Evolutionary conservation across 768 basidiomycete genomes (phyloP), one percentile per base, ranked within the genome.

Genomic region (Phlegmacium glaucopus): DNA sequence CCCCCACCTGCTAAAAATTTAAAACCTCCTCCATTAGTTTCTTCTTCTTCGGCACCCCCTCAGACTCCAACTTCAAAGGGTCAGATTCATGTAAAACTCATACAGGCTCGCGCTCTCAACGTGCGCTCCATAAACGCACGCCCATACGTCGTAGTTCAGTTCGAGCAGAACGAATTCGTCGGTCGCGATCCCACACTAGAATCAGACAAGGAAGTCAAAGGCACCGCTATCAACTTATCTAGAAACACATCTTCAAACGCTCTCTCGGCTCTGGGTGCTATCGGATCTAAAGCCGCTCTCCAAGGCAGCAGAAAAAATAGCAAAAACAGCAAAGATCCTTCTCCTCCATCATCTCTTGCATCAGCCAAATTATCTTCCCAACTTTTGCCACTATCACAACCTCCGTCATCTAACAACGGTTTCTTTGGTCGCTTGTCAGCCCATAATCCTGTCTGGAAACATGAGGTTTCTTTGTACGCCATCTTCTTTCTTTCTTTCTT

Each of bases 141-240:
- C 0, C 90, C 94, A 13, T 98, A 99, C 65, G 90, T 94, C 58
- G 94, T 98, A 64, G 94, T 94, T 56, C 89, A 94, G 67, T 99
- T 97, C 68, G 96, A 99, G 73, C 90, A 98, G 69, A 97, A 93
- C 77, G 96, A 99, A 69, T 99, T 97, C 62, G 85, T 99, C 65
- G 85, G 85, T 57, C 75, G 96, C 38, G 90, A 95, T 65, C 90
- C 93, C 22, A 89, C 86, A 18, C 80, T 83, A 54, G 90, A 91
- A 65, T 72, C 77, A 13, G 90, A 89, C 72, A 93, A 90, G 74
- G 90, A 92, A 68, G 87, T 90, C 67, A 91, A 86, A 64, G 92
- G 90, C 57, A 77, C 78, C 34, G 79, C 92, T 4, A 83, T 77
- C 34, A 82, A 77, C 54, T 77, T 80, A 35, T 58, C 54, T 34